phyloP scores from a whole-genome alignment of 148 eudicot genomes.

The Fagopyrum esculentum region DNA sequence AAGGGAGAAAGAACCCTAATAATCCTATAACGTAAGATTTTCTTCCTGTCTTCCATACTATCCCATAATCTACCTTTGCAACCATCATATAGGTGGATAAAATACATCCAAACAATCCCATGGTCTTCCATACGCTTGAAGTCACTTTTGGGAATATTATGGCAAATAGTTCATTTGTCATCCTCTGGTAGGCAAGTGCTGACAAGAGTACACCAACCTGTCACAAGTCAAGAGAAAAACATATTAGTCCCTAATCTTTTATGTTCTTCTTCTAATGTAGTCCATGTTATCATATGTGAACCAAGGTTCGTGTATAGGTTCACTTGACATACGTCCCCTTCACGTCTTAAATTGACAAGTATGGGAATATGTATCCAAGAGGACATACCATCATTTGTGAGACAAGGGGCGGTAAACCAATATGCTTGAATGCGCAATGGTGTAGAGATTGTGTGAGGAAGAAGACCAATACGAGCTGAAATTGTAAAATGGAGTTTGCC shows the following conservation, averaged over 20 bases:
- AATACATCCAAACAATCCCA: not conserved
- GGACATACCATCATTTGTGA: not conserved
- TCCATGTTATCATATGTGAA: too few species aligned
- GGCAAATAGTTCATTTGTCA: not conserved
- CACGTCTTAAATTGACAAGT: too few species aligned
- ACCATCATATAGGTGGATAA: not conserved
- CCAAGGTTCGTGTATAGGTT: too few species aligned
- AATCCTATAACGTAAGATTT: slow-evolving; percentile 18
- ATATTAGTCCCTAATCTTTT: not conserved
- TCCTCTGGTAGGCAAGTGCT: too few species aligned
- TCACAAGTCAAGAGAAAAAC: not conserved
- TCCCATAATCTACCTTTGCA: slow-evolving; percentile 10
- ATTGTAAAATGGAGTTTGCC: not conserved
- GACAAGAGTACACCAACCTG: not conserved
- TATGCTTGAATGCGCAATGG: not conserved
- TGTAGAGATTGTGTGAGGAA: slow-evolving; percentile 1
- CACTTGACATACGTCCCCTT: too few species aligned
- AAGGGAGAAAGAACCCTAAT: slow-evolving; percentile 10
- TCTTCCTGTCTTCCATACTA: not conserved
- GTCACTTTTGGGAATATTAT: not conserved
- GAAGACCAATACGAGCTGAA: slow-evolving; percentile 5
- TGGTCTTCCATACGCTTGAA: not conserved
- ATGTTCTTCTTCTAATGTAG: not conserved
- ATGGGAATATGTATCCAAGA: too few species aligned
- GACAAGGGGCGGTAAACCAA: slow-evolving; percentile 3